A percentile compares a stretch with the other conserved stretches of the same genome.
Evolutionary conservation across 306 rosid species (phyloP).

Genomic region (Vachellia collinsii): DNA sequence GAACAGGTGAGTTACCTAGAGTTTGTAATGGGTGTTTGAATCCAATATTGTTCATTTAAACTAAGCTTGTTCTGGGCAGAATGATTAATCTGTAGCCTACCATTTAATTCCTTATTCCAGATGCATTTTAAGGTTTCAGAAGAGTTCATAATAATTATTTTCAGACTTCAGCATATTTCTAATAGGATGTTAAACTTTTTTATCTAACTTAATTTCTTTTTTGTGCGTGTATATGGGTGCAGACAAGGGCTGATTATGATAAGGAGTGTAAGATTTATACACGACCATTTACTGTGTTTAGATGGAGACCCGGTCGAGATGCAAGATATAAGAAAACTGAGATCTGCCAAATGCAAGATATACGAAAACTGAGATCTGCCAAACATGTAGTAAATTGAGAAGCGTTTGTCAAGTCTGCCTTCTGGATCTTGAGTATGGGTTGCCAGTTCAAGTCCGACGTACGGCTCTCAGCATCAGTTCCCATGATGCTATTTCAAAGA

Average conservation of each 20-base stretch:
- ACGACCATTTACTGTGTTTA: slow-evolving; percentile 87
- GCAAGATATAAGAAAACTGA: slow-evolving; percentile 85
- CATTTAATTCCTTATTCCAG: background rate
- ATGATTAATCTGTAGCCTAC: background rate
- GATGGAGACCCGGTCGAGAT: slow-evolving; percentile 96
- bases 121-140: background rate
- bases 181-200: background rate
- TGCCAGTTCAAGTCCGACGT: slow-evolving; percentile 90
- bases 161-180: slow-evolving; percentile 26
- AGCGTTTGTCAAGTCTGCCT: slow-evolving; percentile 96
- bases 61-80: background rate
- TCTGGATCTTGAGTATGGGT: slow-evolving; percentile 89
- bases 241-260: slow-evolving; percentile 79
- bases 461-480: slow-evolving; percentile 80
- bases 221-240: slow-evolving; percentile 38
- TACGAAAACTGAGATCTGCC: no score
- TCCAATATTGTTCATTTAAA: background rate
- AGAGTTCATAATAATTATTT: background rate
- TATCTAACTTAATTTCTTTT: background rate
- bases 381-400: slow-evolving; percentile 89
- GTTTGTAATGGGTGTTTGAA: background rate
- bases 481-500: slow-evolving; percentile 84
- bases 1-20: background rate
- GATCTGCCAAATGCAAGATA: no score
- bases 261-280: slow-evolving; percentile 97